phyloP scores from a whole-genome alignment of 495 filamentous ascomycete genomes.

The Neurospora sp. region DNA sequence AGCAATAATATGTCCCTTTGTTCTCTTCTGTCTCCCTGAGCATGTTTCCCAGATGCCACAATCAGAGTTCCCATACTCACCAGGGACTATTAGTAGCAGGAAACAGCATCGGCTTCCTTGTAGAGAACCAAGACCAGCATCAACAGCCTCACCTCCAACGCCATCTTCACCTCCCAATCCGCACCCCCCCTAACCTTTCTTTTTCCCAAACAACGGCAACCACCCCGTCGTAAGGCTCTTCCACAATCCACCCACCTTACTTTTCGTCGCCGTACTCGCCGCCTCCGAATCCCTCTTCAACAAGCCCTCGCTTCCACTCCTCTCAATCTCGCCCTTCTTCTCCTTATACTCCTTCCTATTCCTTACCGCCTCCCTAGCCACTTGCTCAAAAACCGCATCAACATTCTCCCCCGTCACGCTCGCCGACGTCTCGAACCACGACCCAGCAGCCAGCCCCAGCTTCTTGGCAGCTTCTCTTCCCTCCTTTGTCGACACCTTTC shows the following conservation, averaged over 20 bases:
- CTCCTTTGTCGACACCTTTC: background rate
- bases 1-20: background rate
- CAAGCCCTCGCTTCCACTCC: background rate
- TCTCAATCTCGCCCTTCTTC: constrained; percentile 13
- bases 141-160: background rate
- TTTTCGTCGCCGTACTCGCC: background rate
- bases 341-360: constrained; percentile 15
- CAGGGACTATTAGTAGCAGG: background rate
- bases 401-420: constrained; percentile 27
- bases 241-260: background rate
- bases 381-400: constrained; percentile 17
- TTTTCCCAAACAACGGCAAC: background rate
- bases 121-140: background rate
- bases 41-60: background rate
- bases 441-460: background rate
- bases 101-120: background rate
- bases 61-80: background rate
- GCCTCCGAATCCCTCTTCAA: constrained; percentile 1
- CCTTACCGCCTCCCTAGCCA: constrained; percentile 24
- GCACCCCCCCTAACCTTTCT: background rate
- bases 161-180: too few relatives aligned
- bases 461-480: background rate
- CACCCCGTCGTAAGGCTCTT: background rate
- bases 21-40: background rate
- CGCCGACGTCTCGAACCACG: constrained; percentile 26